Conservation (phyloP, 495 filamentous ascomycete species). For the Bathelium albidoporum region DNA sequence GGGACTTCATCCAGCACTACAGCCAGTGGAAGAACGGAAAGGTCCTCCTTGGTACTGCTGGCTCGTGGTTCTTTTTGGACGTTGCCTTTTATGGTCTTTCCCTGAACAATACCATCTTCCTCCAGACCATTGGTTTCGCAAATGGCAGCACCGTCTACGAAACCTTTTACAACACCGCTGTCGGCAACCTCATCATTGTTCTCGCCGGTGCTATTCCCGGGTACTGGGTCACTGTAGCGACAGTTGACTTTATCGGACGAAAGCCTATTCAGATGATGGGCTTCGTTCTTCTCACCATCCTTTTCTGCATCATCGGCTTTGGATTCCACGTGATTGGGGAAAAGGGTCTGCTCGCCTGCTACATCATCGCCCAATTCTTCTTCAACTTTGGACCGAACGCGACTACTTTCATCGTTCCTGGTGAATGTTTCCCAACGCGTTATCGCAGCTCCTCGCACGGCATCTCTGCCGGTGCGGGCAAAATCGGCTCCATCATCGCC, state of each 20-base stretch:
- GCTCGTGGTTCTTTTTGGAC: conserved; percentile 72
- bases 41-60: conserved; percentile 64
- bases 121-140: conserved; percentile 23
- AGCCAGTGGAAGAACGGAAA: conserved; percentile 55
- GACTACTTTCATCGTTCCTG: conserved; percentile 84
- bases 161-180: conserved; percentile 22
- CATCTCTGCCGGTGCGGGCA: conserved; percentile 71
- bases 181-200: conserved; percentile 29
- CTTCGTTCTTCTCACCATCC: conserved; percentile 27
- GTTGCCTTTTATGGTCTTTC: conserved; percentile 72
- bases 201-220: conserved; percentile 31
- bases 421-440: conserved; percentile 81
- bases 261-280: conserved; percentile 28
- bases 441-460: conserved; percentile 80
- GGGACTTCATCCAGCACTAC: conserved; percentile 57
- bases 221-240: conserved; percentile 32
- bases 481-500: conserved; percentile 62
- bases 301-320: conserved; percentile 28
- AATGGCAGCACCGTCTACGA: conserved; percentile 22
- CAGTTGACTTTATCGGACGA: conserved; percentile 26
- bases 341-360: conserved; percentile 53
- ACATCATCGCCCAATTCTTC: conserved; percentile 75
- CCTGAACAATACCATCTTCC: conserved; percentile 50
- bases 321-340: conserved; percentile 22
- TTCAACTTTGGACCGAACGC: conserved; percentile 85